These are phyloP conservation scores for Metahyphopichia silvanorum DNA, from an alignment of 805 yeast genomes.

Conservation along the genomic window DNA sequence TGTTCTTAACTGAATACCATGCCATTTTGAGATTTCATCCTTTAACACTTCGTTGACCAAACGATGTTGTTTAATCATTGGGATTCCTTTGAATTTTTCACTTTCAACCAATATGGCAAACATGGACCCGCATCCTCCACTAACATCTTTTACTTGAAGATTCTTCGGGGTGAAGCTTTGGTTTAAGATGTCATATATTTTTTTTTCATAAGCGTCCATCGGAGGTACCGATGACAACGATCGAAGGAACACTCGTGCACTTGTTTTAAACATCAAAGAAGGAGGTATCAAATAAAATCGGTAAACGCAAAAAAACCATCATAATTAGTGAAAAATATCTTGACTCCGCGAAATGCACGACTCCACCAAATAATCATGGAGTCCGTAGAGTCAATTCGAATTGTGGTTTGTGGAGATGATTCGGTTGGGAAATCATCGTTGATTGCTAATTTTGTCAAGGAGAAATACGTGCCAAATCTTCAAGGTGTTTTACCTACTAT, in stretches of 20 bases:
- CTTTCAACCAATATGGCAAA: slow-evolving; percentile 81
- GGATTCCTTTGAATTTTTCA: slow-evolving; percentile 68
- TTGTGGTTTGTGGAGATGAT: slow-evolving; percentile 93
- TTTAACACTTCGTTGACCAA: slow-evolving; percentile 77
- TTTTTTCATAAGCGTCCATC: slow-evolving; percentile 60
- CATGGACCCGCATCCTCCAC: slow-evolving; percentile 98
- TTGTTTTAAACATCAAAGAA: no score
- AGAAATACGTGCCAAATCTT: slow-evolving; percentile 70
- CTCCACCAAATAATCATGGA: background rate
- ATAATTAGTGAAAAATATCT: no score
- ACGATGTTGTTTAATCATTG: slow-evolving; percentile 90
- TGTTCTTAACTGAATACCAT: slow-evolving; percentile 86
- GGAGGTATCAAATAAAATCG: no score
- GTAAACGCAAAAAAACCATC: no score
- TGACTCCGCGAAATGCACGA: background rate
- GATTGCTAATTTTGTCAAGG: slow-evolving; percentile 78
- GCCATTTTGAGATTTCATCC: slow-evolving; percentile 91
- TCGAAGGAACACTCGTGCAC: no score
- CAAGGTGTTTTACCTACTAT: slow-evolving; percentile 82
- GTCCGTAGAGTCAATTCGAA: slow-evolving; percentile 53
- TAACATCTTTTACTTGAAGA: slow-evolving; percentile 73
- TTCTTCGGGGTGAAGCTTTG: slow-evolving; percentile 56
- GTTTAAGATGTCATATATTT: slow-evolving; percentile 55
- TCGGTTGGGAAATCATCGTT: slow-evolving; percentile 83
- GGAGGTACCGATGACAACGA: slow-evolving; percentile 7